Percentiles rank a stretch among this genome's conserved stretches.
phyloP scores from a whole-genome alignment of 2,329 filamentous ascomycete species.

The Calonectria honghensis region DNA sequence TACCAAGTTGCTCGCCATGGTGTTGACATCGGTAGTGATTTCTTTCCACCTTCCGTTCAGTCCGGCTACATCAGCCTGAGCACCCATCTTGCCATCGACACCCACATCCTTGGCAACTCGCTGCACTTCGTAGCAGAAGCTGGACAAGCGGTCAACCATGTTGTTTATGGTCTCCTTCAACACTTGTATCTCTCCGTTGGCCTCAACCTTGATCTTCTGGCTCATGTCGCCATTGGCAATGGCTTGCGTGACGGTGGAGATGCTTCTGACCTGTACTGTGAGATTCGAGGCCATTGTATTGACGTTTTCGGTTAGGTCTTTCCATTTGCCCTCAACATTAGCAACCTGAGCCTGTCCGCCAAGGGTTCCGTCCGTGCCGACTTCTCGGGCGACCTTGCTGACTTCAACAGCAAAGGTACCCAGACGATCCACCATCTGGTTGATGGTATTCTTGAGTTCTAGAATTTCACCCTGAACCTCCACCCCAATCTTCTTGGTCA shows the following conservation, averaged over 20 bases:
- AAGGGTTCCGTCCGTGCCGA: slow-evolving; percentile 95
- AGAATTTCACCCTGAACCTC: slow-evolving; percentile 96
- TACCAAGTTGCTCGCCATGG: slow-evolving; percentile 84
- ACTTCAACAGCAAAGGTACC: slow-evolving; percentile 98
- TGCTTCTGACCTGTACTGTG: slow-evolving; percentile 87
- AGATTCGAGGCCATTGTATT: slow-evolving; percentile 84
- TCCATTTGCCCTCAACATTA: slow-evolving; percentile 98
- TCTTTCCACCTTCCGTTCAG: slow-evolving; percentile 98
- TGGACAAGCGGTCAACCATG: slow-evolving; percentile 96
- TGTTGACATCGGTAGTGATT: slow-evolving; percentile 97
- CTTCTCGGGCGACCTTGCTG: slow-evolving; percentile 94
- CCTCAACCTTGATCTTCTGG: slow-evolving; percentile 95
- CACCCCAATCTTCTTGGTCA: slow-evolving; percentile 96
- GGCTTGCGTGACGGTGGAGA: slow-evolving; percentile 94
- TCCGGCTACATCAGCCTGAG: slow-evolving; percentile 94
- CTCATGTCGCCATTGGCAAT: slow-evolving; percentile 97
- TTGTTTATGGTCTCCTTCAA: slow-evolving; percentile 98
- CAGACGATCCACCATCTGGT: slow-evolving; percentile 98
- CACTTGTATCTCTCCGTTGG: slow-evolving; percentile 94
- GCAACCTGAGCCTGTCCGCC: slow-evolving; percentile 95
- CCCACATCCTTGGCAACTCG: slow-evolving; percentile 97
- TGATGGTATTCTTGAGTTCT: slow-evolving; percentile 97
- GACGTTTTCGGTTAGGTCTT: slow-evolving; percentile 93
- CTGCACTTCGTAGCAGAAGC: slow-evolving; percentile 97
- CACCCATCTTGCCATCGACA: slow-evolving; percentile 98